Conservation (phyloP, 495 filamentous ascomycete genomes). For the Evernia prunastri region DNA sequence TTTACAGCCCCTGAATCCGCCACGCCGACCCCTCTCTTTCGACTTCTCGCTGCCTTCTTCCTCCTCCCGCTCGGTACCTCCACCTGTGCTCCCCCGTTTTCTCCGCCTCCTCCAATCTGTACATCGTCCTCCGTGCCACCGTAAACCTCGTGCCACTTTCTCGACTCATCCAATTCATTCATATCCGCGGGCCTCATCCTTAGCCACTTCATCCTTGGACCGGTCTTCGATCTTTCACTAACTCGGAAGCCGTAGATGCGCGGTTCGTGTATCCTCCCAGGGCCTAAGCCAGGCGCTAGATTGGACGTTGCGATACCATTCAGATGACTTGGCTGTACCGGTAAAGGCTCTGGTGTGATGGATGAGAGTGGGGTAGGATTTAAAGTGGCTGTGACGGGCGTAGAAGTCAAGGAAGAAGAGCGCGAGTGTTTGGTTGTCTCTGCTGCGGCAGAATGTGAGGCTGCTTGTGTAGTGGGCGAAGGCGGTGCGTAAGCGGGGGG, state of each 20-base stretch:
- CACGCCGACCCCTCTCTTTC: constrained; percentile 28
- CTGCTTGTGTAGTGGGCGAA: constrained; percentile 34
- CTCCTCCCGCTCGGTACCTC: constrained; percentile 37
- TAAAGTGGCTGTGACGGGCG: constrained; percentile 20
- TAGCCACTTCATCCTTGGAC: constrained; percentile 95
- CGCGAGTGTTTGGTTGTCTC: constrained; percentile 34
- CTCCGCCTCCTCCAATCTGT: constrained; percentile 37
- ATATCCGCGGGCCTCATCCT: constrained; percentile 75
- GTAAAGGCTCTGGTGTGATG: constrained; percentile 26
- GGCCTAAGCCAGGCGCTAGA: constrained; percentile 79
- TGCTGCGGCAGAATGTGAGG: constrained; percentile 28
- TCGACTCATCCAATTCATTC: constrained; percentile 72
- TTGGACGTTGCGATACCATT: constrained; percentile 82
- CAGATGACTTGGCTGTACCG: constrained; percentile 53
- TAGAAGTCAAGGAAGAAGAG: constrained; percentile 34
- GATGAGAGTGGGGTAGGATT: constrained; percentile 12
- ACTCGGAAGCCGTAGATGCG: constrained; percentile 96
- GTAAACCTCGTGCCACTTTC: constrained; percentile 38
- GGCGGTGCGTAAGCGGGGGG: constrained; percentile 24
- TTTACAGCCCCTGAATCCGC: constrained; percentile 6
- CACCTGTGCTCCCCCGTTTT: constrained; percentile 38
- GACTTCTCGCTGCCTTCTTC: constrained; percentile 48
- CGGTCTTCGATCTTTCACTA: constrained; percentile 74
- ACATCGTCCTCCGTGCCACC: constrained; percentile 34
- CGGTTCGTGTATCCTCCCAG: constrained; percentile 80